Conservation (phyloP, 2,329 filamentous ascomycete species). For the Verticillium alfalfae region DNA sequence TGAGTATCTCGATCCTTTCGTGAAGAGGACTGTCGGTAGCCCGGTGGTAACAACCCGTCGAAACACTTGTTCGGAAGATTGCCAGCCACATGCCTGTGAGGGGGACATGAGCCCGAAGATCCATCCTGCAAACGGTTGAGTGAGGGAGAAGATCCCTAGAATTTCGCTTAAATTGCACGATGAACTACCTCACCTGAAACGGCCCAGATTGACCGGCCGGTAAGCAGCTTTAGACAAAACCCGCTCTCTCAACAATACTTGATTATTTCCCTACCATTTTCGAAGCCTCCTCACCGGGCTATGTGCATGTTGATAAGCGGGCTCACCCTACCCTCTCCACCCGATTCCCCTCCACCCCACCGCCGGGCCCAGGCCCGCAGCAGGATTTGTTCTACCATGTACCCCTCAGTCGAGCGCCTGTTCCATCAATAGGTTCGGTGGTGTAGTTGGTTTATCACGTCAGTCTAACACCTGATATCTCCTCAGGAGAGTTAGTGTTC, state of each 20-base stretch:
- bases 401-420: not conserved
- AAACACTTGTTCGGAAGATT: slow-evolving; percentile 1
- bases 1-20: not conserved
- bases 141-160: not conserved
- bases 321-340: not conserved
- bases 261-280: not conserved
- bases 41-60: not conserved
- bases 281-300: not conserved
- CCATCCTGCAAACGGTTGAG: not conserved
- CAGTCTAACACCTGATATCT: not conserved
- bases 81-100: not conserved
- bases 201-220: not conserved
- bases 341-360: not conserved
- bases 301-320: not conserved
- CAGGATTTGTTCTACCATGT: not conserved
- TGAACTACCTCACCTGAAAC: too few species aligned
- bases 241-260: not conserved
- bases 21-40: not conserved
- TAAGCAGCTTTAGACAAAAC: not conserved
- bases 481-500: not conserved
- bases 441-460: not conserved
- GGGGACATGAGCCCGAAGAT: not conserved
- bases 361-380: not conserved
- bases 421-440: not conserved
- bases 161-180: too few species aligned